These are phyloP conservation scores for Penicillium argentinense DNA, from an alignment of 495 filamentous ascomycete genomes.

Conservation along the genomic window DNA sequence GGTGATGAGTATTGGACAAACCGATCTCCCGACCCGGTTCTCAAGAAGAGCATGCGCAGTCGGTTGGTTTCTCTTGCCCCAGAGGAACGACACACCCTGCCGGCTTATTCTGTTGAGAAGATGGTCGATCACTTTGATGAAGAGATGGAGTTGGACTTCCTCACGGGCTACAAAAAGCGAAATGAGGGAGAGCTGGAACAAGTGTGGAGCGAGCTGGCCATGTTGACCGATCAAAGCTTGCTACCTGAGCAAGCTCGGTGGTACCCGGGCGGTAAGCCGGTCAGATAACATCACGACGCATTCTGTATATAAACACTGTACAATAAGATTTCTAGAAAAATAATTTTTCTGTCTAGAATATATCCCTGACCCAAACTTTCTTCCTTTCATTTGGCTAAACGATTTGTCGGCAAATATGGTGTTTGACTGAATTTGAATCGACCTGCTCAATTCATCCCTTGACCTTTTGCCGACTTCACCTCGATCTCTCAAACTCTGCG, in stretches of 20 bases:
- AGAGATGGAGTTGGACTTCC: constrained; percentile 22
- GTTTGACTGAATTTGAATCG: no score
- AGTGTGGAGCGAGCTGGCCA: background rate
- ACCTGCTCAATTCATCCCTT: no score
- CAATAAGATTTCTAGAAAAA: no score
- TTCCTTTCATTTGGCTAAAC: no score
- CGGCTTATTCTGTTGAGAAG: constrained; percentile 1
- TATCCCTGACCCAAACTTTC: no score
- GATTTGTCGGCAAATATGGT: no score
- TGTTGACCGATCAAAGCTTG: no score
- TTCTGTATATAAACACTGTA: no score
- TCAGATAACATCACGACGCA: no score
- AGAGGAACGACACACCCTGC: background rate
- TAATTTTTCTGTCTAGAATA: no score
- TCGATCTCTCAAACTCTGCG: background rate
- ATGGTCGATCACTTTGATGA: constrained; percentile 23
- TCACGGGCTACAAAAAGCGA: constrained; percentile 3
- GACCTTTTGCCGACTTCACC: background rate
- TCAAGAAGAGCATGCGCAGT: constrained; percentile 1
- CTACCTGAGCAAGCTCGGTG: no score
- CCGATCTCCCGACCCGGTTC: constrained; percentile 3
- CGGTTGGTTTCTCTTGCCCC: background rate
- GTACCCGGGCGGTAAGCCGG: no score
- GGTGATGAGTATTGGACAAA: background rate
- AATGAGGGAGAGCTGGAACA: background rate